A percentile compares a stretch with the other conserved stretches of the same genome.
phyloP scores from a whole-genome alignment of 106 monocot species.

The Platanthera guangdongensis region DNA sequence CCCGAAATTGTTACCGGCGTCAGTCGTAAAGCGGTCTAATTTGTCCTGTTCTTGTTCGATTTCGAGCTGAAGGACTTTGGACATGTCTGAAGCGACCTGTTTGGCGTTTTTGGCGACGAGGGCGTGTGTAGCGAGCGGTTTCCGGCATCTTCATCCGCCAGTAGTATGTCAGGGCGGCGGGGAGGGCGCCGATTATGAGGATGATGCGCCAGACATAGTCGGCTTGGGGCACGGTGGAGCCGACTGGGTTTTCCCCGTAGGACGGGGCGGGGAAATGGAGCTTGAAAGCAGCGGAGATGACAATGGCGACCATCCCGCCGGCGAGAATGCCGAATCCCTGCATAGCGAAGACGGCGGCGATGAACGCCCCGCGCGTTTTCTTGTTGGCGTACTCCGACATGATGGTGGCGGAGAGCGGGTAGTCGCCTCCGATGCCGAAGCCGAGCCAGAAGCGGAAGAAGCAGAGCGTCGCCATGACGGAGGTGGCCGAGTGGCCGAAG shows the following conservation, averaged over 20 bases:
- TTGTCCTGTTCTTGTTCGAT: background rate
- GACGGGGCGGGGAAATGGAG: background rate
- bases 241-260: constrained; percentile 1
- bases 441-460: constrained; percentile 26
- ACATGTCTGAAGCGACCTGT: constrained; percentile 17
- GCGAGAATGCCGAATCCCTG: constrained; percentile 57
- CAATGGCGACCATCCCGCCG: constrained; percentile 20
- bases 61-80: constrained; percentile 7
- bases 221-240: constrained; percentile 6
- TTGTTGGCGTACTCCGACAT: constrained; percentile 85
- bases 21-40: background rate
- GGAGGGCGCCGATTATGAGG: constrained; percentile 15
- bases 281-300: constrained; percentile 22
- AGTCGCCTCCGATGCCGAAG: constrained; percentile 85
- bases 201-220: constrained; percentile 9
- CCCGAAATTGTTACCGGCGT: background rate
- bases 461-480: no score
- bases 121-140: constrained; percentile 14
- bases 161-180: constrained; percentile 15
- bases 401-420: constrained; percentile 81
- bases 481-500: no score
- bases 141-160: constrained; percentile 20
- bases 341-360: constrained; percentile 86
- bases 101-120: constrained; percentile 13
- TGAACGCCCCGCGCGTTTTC: constrained; percentile 76